These are phyloP conservation scores for Penicillium waksmanii DNA, from an alignment of 495 filamentous ascomycete species.

Conservation along the genomic window DNA sequence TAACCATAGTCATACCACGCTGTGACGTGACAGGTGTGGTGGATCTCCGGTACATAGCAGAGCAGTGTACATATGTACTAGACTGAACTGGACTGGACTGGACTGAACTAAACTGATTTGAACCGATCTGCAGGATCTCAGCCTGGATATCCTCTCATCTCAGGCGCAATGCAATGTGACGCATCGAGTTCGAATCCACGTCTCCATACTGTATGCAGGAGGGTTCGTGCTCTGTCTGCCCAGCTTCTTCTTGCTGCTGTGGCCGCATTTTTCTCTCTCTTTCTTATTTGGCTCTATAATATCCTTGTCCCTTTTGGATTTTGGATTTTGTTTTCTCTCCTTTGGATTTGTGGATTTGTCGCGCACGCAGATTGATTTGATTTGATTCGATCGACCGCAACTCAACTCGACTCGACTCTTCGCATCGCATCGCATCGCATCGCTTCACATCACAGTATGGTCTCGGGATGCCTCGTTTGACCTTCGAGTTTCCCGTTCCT, in stretches of 20 bases:
- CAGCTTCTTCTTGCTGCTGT: background rate
- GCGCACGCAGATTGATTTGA: background rate
- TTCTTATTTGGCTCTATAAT: background rate
- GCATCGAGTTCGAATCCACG: slow-evolving; percentile 12
- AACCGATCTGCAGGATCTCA: slow-evolving; percentile 2
- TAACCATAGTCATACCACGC: no score
- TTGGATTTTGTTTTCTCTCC: background rate
- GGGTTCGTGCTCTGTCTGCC: slow-evolving; percentile 14
- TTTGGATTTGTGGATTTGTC: slow-evolving; percentile 1
- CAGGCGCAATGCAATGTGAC: slow-evolving; percentile 22
- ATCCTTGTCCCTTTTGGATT: background rate
- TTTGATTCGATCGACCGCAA: background rate
- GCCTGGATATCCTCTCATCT: slow-evolving; percentile 11
- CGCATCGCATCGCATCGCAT: background rate
- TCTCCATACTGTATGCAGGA: background rate
- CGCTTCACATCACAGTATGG: background rate
- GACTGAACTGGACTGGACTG: no score
- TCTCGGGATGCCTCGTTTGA: background rate
- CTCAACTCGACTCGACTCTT: background rate
- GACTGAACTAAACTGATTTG: no score
- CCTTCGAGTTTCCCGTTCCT: no score
- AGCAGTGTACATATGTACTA: no score
- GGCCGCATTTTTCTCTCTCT: background rate
- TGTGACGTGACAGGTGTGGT: no score
- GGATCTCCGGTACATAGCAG: no score